phyloP scores from a whole-genome alignment of 192 early-diverging fungal genomes.

The Coemansia sp. region DNA sequence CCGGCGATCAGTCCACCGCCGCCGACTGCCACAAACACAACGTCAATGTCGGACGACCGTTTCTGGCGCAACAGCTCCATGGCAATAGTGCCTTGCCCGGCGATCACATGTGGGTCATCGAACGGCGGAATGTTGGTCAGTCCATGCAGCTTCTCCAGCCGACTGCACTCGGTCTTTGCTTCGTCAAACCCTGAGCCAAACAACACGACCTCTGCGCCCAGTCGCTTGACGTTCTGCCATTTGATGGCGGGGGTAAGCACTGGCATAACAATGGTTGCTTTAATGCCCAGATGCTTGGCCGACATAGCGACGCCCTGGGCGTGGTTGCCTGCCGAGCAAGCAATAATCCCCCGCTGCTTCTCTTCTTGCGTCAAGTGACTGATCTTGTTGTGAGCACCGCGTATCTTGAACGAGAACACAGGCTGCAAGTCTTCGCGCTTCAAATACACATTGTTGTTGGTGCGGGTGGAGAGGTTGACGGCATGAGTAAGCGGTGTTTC shows the following conservation, averaged over 20 bases:
- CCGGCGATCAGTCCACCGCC: slow-evolving; percentile 94
- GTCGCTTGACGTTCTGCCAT: slow-evolving; percentile 83
- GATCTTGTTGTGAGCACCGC: slow-evolving; percentile 95
- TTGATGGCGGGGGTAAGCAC: slow-evolving; percentile 76
- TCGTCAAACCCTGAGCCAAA: slow-evolving; percentile 93
- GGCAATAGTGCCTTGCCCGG: slow-evolving; percentile 97
- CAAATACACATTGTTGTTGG: slow-evolving; percentile 70
- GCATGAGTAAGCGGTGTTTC: slow-evolving; percentile 89
- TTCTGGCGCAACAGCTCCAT: slow-evolving; percentile 79
- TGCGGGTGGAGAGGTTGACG: slow-evolving; percentile 73
- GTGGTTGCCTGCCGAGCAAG: slow-evolving; percentile 98
- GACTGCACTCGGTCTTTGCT: slow-evolving; percentile 81
- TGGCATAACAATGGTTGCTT: slow-evolving; percentile 98
- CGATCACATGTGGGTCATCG: slow-evolving; percentile 97
- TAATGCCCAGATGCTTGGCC: slow-evolving; percentile 88
- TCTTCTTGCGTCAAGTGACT: slow-evolving; percentile 78
- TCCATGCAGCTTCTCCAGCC: slow-evolving; percentile 67
- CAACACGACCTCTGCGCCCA: slow-evolving; percentile 90
- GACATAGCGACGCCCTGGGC: slow-evolving; percentile 96
- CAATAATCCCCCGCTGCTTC: slow-evolving; percentile 82
- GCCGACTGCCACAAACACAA: slow-evolving; percentile 91
- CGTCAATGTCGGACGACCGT: slow-evolving; percentile 64
- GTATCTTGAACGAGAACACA: slow-evolving; percentile 97
- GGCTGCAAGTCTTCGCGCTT: slow-evolving; percentile 98
- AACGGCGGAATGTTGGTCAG: slow-evolving; percentile 95